A percentile compares a stretch with the other conserved stretches of the same genome.
Evolutionary conservation across 2,329 filamentous ascomycete species (phyloP).

Genomic region (Thermomyces lanuginosus): DNA sequence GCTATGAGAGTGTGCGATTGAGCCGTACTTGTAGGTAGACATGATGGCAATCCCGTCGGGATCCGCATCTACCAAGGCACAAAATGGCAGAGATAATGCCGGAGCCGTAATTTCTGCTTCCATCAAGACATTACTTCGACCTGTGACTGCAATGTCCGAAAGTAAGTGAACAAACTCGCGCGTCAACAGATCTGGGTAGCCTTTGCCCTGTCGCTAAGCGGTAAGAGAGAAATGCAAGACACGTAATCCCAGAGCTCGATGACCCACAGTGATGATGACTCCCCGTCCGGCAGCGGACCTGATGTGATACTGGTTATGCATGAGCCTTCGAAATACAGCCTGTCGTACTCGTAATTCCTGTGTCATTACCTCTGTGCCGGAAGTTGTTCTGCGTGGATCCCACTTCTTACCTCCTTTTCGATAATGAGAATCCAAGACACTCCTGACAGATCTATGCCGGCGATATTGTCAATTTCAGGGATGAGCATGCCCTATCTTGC

Average conservation of each 20-base stretch:
- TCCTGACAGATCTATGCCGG: slow-evolving; percentile 29
- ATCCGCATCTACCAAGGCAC: slow-evolving; percentile 43
- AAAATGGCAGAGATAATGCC: slow-evolving; percentile 26
- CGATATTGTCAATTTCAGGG: slow-evolving; percentile 31
- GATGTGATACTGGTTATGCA: slow-evolving; percentile 32
- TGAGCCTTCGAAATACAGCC: slow-evolving; percentile 45
- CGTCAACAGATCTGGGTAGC: slow-evolving; percentile 46
- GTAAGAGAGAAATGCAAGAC: not conserved
- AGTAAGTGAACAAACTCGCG: slow-evolving; percentile 37
- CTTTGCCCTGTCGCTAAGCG: slow-evolving; percentile 36
- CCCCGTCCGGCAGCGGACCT: slow-evolving; percentile 27
- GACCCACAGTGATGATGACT: slow-evolving; percentile 39
- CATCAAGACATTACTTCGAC: not conserved
- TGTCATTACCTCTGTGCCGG: not conserved
- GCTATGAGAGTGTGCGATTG: slow-evolving; percentile 39
- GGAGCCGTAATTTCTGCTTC: slow-evolving; percentile 10
- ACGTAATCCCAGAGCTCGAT: not conserved
- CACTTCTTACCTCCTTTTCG: slow-evolving; percentile 54
- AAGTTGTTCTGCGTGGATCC: slow-evolving; percentile 13
- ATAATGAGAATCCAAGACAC: slow-evolving; percentile 44
- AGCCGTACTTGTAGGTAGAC: slow-evolving; percentile 47
- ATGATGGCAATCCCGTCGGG: slow-evolving; percentile 48
- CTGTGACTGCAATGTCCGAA: slow-evolving; percentile 13
- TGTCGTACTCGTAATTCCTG: slow-evolving; percentile 11
- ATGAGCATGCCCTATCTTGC: slow-evolving; percentile 36